Evolutionary conservation across 2,329 filamentous ascomycete genomes (phyloP).

Genomic region (Metarhizium anisopliae): DNA sequence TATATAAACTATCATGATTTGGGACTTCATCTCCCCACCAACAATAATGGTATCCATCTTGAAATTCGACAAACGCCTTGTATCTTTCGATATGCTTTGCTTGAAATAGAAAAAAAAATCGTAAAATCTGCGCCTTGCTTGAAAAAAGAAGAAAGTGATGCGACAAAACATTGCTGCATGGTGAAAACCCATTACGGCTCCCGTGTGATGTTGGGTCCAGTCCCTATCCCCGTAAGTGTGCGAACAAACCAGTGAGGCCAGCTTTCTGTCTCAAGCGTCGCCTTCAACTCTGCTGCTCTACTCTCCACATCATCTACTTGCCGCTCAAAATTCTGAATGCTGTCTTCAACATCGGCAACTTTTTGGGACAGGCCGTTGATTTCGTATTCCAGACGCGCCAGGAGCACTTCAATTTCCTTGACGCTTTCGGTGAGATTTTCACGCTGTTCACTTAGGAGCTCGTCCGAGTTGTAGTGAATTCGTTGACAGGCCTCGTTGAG

Average conservation of each 20-base stretch:
- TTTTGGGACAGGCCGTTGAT: conserved; percentile 70
- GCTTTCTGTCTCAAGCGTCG: conserved; percentile 53
- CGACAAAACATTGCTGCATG: neutral
- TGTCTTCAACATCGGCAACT: conserved; percentile 80
- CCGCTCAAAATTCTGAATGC: conserved; percentile 67
- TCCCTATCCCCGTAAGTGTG: conserved; percentile 51
- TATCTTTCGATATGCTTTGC: neutral
- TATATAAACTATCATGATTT: neutral
- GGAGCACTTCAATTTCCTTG: conserved; percentile 70
- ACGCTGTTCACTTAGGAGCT: conserved; percentile 61
- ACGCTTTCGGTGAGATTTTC: conserved; percentile 59
- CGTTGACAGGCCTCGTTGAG: conserved; percentile 61
- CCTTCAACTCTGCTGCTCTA: conserved; percentile 53
- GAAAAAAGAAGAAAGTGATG: neutral
- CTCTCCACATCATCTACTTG: conserved; percentile 66
- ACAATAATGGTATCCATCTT: neutral
- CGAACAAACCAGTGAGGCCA: conserved; percentile 57
- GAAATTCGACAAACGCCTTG: neutral
- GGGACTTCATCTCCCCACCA: neutral
- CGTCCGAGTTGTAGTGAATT: conserved; percentile 57
- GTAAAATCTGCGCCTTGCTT: neutral
- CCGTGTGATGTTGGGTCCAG: conserved; percentile 45
- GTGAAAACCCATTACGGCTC: conserved; percentile 11
- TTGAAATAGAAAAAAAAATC: neutral
- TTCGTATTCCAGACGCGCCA: conserved; percentile 87